Base-by-base conservation (phyloP, 345 rosid genomes). In the Odontarrhena argentea region DNA sequence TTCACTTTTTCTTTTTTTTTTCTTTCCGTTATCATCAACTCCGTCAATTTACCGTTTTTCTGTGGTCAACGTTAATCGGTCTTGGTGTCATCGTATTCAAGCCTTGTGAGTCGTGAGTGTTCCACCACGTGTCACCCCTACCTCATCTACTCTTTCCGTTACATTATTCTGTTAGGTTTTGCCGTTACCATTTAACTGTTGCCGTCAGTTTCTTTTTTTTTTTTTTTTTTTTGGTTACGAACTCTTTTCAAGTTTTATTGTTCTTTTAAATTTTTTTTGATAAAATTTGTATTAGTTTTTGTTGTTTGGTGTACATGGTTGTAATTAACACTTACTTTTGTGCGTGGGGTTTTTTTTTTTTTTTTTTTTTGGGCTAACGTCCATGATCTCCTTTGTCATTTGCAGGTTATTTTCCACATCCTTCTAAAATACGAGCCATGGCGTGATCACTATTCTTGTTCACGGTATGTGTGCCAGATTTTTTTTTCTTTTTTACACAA, bases 31-130 rank as follows among this genome's bases (percentile, higher is more conserved):
- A 25, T 6, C 38, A 2, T 46, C 12, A 41, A 41, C 52, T 47
- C 68, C 68, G 69, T 64, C 7, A 26, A 25, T 15, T 15, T 5
- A 22, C 52, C 69, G 70, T 72, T 64, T 22, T 56, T 50, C 47
- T 9, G 0, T 60, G 54, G 60, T 72, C 40, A 48, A 34, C 57
- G 51, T 63, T 55, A 46, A 37, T 56, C 22, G 36, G 13, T 36
- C 9, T 6, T 37, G 11, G 18, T 48, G 55, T 34, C 5, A 10
- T 22, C 41, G 1, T 18, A 18, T 35, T 14, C 1, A 54, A 37
- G 68, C 13, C 63, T 22, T 46, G 70, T 54, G 9, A 45, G 46
- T 36, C 42, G 32, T 37, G 47, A 2, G 12, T 4, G 51, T 28
- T 37, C 4, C 44, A 12, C 40, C 49, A 65, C 60, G 47, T 73